Base-by-base conservation (phyloP, 2,329 filamentous ascomycete species). In the Epichloe baconii region DNA sequence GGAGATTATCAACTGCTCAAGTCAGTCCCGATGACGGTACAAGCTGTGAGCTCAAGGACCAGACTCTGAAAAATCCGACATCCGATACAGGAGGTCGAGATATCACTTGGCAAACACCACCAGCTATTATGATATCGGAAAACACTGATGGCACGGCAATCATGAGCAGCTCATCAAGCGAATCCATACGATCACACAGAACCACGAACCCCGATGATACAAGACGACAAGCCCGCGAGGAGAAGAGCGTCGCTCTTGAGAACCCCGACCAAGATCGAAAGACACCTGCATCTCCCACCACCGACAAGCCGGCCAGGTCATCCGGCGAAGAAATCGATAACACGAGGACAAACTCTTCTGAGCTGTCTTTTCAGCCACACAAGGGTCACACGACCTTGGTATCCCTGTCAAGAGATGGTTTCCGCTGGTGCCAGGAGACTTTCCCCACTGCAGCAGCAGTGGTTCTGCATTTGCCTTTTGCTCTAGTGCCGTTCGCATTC, bases 401-500 rank as follows among this genome's bases (percentile, higher is more conserved):
- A 2, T 82, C 79, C 0, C 57, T 80, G 0, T 51, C 68, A 4
- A 56, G 57, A 1, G 63, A 76, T 11, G 51, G 58, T 0, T 79
- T 78, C 52, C 61, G 62, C n/a, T 86, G 82, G 82, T 68, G 68
- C 0, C 80, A 83, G 54, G 80, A 83, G 59, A 87, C 83, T 0
- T 88, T 88, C 46, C 85, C 85, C 0, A 87, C 83, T 0, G 77
- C 78, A 2, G 78, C 79, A 19, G 78, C 80, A 0, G 83, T 88
- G 0, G 62, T 83, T 5, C 66, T 75, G 0, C 82, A 86, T 60
- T 69, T 88, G 2, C 85, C 85, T 0, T 84, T 84, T 49, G 75
- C 81, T 0, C 73, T 88, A 0, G 72, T 88, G 0, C 84, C 85
- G 0, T 88, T 88, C 58, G 80, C 83, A 0, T 80, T 88, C 51